Conservation (phyloP, 257 asterid species). For the Salvia miltiorrhiza region DNA sequence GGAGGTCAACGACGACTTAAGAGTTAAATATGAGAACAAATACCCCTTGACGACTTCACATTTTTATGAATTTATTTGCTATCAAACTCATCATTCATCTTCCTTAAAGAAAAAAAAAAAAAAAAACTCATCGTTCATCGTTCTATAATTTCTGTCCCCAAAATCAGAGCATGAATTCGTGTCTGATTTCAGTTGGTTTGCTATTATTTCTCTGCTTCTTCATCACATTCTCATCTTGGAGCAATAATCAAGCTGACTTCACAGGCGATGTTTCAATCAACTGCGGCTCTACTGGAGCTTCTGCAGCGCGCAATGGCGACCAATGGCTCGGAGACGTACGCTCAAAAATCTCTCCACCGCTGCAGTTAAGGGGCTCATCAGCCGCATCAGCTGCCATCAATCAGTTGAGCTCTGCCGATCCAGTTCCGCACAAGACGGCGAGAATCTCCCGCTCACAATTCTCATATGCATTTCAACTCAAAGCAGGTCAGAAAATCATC, state of each 20-base stretch:
- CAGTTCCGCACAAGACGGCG: constrained; percentile 22
- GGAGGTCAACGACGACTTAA: no score
- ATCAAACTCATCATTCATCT: no score
- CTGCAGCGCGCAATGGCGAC: constrained; percentile 32
- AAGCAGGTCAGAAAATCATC: constrained; percentile 28
- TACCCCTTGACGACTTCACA: no score
- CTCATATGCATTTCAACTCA: constrained; percentile 21
- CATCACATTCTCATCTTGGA: not conserved
- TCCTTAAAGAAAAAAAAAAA: no score
- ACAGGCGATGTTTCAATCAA: constrained; percentile 23
- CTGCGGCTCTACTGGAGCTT: constrained; percentile 34
- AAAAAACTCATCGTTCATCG: no score
- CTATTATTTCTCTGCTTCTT: not conserved
- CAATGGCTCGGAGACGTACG: constrained; percentile 45
- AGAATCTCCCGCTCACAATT: constrained; percentile 29
- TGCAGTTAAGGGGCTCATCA: constrained; percentile 40
- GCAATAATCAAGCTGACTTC: constrained; percentile 1
- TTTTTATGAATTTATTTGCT: no score
- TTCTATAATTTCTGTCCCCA: no score
- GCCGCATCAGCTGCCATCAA: constrained; percentile 26
- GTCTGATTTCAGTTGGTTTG: no score
- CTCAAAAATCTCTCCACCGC: constrained; percentile 4
- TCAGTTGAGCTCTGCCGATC: constrained; percentile 12
- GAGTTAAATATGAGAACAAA: no score
- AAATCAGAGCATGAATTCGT: no score